phyloP scores from a whole-genome alignment of 2,329 filamentous ascomycete species.

The Xylaria sp. region DNA sequence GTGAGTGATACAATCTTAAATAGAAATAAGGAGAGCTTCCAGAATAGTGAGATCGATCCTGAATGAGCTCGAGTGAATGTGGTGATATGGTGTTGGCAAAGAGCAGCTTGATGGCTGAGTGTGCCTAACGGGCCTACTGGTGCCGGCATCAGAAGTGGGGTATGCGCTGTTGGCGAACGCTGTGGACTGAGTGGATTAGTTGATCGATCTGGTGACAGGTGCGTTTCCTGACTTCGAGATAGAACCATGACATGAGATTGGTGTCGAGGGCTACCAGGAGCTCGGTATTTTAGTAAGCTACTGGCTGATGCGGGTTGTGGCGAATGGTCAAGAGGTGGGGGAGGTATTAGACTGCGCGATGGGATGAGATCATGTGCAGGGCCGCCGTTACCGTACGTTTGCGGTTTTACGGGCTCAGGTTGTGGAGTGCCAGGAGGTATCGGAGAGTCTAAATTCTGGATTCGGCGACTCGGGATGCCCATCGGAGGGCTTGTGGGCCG shows the following conservation, averaged over 20 bases:
- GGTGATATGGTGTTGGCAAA: slow-evolving; percentile 53
- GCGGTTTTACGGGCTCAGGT: slow-evolving; percentile 52
- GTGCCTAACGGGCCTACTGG: slow-evolving; percentile 50
- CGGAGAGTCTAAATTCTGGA: slow-evolving; percentile 67
- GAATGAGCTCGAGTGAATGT: slow-evolving; percentile 48
- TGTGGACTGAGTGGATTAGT: slow-evolving; percentile 38
- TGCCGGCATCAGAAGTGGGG: slow-evolving; percentile 62
- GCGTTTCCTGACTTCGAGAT: slow-evolving; percentile 55
- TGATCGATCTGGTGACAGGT: slow-evolving; percentile 48
- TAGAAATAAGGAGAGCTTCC: slow-evolving; percentile 72
- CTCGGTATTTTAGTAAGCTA: slow-evolving; percentile 49
- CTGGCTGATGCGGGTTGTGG: slow-evolving; percentile 46
- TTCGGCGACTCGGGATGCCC: slow-evolving; percentile 57
- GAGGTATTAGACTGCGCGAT: slow-evolving; percentile 46
- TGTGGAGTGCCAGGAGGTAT: slow-evolving; percentile 60
- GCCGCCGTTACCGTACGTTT: slow-evolving; percentile 34
- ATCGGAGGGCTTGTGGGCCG: slow-evolving; percentile 53
- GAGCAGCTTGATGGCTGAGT: slow-evolving; percentile 47
- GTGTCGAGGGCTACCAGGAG: slow-evolving; percentile 46
- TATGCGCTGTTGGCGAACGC: slow-evolving; percentile 35
- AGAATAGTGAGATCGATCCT: slow-evolving; percentile 50
- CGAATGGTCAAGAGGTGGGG: slow-evolving; percentile 40
- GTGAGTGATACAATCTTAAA: slow-evolving; percentile 74
- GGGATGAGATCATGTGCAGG: slow-evolving; percentile 41
- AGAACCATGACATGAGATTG: slow-evolving; percentile 53